Base-by-base conservation (phyloP, 805 yeast genomes). In the Kazachstania martiniae region DNA sequence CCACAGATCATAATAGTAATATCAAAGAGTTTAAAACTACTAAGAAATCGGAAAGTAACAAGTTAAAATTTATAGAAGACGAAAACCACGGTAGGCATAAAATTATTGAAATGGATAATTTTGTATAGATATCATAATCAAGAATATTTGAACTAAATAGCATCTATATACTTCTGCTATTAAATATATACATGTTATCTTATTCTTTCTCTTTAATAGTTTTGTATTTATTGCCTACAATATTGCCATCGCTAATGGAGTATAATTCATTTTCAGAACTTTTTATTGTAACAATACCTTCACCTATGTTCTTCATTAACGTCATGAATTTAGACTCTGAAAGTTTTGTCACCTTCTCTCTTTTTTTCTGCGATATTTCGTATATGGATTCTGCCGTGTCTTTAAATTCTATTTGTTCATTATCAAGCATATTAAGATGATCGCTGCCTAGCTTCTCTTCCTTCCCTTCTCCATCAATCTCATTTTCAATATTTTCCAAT, bases 241-340 rank as follows among this genome's bases (percentile, higher is more conserved):
- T 31, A 24, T 47, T 44, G 3, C 48, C 51, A 21, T 41, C 42
- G 7, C 31, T 16, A 6, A 40, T 40, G 10, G 50, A 38, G 26
- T 36, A 43, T 7, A 53, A 39, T 32, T 46, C 53, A 7, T 41
- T 33, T 9, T 36, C 34, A 4, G 38, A n/a, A 4, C 25, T 41
- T 17, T 44, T 37, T 24, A 52, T 26, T 23, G 49, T 43, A 15
- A 52, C 49, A 10, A 38, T 42, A 8, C 55, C 58, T 21, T 42
- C 46, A 18, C 25, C 30, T 9, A 35, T 32, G 43, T 43, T 8
- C 41, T 42, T 43, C 51, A 53, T 49, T 18, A 51, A 32, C 4
- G 44, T 41, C 41, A 52, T 35, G 29, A 52, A 52, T 33, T 51
- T 49, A 8, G 56, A 51, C 13, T 43, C 34, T 16, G 36, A 34